phyloP scores from a whole-genome alignment of 352 stramenopile genomes.

The Hyaloperonospora arabidopsidis region DNA sequence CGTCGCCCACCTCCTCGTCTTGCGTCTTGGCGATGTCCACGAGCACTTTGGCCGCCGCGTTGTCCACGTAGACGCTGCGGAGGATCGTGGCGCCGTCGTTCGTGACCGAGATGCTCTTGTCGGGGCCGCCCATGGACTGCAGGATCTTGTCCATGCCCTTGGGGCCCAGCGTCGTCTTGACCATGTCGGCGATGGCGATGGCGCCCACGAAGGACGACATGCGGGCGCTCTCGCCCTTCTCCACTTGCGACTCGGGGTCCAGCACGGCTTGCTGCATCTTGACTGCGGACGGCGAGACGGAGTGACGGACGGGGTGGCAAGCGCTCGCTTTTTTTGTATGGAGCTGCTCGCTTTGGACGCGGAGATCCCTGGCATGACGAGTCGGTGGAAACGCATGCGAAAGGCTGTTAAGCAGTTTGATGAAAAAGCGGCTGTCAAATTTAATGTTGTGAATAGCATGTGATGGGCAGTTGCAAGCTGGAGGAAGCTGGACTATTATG shows the following conservation, averaged over 20 bases:
- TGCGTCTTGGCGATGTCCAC: slow-evolving; percentile 98
- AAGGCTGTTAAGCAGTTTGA: not conserved
- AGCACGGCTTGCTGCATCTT: slow-evolving; percentile 52
- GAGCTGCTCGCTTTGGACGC: slow-evolving; percentile 11
- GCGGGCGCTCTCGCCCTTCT: slow-evolving; percentile 96
- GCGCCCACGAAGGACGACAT: slow-evolving; percentile 98
- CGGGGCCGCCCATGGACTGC: slow-evolving; percentile 84
- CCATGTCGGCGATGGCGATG: slow-evolving; percentile 98
- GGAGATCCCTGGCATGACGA: slow-evolving; percentile 17
- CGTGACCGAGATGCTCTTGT: slow-evolving; percentile 92
- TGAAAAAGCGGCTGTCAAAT: too few species aligned
- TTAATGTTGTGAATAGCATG: too few species aligned
- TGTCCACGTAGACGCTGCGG: slow-evolving; percentile 95
- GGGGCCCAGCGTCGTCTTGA: slow-evolving; percentile 99
- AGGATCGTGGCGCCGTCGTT: slow-evolving; percentile 99
- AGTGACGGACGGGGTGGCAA: too few species aligned
- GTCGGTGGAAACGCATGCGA: slow-evolving; percentile 1
- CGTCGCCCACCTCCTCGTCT: slow-evolving; percentile 98
- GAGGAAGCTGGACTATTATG: too few species aligned
- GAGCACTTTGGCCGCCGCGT: slow-evolving; percentile 97
- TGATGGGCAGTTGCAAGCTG: too few species aligned
- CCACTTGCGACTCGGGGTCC: slow-evolving; percentile 74
- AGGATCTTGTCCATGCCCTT: slow-evolving; percentile 99
- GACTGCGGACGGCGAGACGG: not conserved
- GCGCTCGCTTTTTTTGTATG: slow-evolving; percentile 12